These are phyloP conservation scores for Prototheca stagnorum DNA, from an alignment of 163 green algal genomes.

Conservation along the genomic window DNA sequence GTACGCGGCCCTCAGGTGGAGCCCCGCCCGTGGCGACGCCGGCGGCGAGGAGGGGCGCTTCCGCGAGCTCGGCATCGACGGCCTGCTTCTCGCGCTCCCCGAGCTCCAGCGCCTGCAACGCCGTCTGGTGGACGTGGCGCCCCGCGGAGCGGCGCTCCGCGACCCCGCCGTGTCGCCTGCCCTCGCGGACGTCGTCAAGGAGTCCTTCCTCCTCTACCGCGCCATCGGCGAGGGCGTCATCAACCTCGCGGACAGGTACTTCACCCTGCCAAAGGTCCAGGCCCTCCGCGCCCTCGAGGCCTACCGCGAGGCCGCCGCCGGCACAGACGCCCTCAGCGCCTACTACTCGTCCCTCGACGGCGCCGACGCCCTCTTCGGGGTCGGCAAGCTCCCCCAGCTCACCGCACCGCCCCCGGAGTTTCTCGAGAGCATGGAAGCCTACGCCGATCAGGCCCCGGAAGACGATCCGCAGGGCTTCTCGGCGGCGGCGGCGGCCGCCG, in stretches of 20 bases:
- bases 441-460: constrained; percentile 58
- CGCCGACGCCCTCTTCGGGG: background rate
- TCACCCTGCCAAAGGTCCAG: constrained; percentile 70
- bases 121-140: constrained; percentile 65
- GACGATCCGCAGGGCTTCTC: too few species aligned
- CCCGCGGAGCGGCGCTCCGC: constrained; percentile 30
- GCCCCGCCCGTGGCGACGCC: constrained; percentile 10
- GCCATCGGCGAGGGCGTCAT: constrained; percentile 81
- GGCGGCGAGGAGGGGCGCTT: constrained; percentile 20
- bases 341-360: constrained; percentile 34
- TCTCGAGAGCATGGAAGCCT: constrained; percentile 73
- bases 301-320: constrained; percentile 45
- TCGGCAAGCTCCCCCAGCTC: constrained; percentile 48
- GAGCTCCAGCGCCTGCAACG: constrained; percentile 61
- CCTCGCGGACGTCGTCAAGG: constrained; percentile 38
- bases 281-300: constrained; percentile 41
- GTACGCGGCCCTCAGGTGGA: constrained; percentile 24
- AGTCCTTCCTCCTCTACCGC: constrained; percentile 71
- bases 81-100: constrained; percentile 72
- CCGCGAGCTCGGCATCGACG: constrained; percentile 14
- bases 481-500: too few species aligned
- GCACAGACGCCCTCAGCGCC: constrained; percentile 29
- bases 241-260: constrained; percentile 87
- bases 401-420: constrained; percentile 68
- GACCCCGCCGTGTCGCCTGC: constrained; percentile 37